Evolutionary conservation across 2,329 filamentous ascomycete genomes (phyloP), one percentile per base, ranked within the genome.

Genomic region (Aspergillus brunneoviolaceus): DNA sequence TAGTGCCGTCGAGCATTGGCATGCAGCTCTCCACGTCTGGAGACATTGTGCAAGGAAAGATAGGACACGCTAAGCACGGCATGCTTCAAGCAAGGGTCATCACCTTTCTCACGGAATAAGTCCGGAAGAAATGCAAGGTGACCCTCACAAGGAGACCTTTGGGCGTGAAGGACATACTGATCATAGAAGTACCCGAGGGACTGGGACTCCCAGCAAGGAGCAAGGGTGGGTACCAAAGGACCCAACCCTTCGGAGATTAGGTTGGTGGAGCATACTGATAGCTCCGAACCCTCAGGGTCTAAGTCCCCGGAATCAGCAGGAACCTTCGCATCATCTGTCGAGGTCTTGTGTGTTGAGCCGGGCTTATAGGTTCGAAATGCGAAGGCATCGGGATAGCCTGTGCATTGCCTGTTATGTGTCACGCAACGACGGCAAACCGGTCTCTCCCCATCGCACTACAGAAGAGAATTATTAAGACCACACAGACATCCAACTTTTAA

Each of bases 121-220:
- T 55, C 52, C 3, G 52, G 52, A 19, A 55, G 52, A 10, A 55
- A 55, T 12, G 39, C 52, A 7, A 55, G 39, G 27, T 55, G 52
- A 7, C 52, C 52, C 10, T 55, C 52, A 21, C 52, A 55, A 3
- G 52, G 52, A 14, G 52, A 55, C n/a, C 25, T 45, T 10, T 55
- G 35, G n/a, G 52, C 47, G 10, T 39, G 52, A n/a, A 55, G 16
- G 12, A 55, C 52, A 48, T 48, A 35, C 16, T 55, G 52, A 19
- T 55, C 39, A 14, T 47, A 55, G n/a, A 55, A 55, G n/a, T 55
- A 55, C 5, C 52, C 45, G 4, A 55, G 52, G 2, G 52, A 55
- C 16, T 55, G 52, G 25, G 39, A 55, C 52, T 55, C 52, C 23
- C 45, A 29, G n/a, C 52, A 55, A 14, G 52, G 52, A 0, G 25